Base-by-base conservation (phyloP, 768 basidiomycete species). In the button mushroom (Agaricus bisporus) region DNA sequence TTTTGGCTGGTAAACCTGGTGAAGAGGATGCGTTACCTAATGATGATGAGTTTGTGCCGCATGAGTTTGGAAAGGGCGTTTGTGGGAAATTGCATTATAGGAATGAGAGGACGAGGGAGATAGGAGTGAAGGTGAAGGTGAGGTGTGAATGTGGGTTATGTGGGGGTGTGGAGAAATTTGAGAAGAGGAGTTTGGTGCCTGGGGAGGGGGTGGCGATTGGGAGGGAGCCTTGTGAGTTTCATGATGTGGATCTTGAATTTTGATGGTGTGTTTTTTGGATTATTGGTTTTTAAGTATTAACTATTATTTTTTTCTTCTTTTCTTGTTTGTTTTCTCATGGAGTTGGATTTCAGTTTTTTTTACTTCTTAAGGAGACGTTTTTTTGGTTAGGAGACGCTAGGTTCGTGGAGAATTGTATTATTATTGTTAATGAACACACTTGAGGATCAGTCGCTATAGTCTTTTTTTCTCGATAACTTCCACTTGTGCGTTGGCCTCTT, bases 31-130 rank as follows among this genome's bases (percentile, higher is more conserved):
- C 71, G 17, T 56, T 57, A 26, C 48, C 53, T 26, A 77, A 75
- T 29, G 86, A 90, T 49, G 86, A 88, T 54, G 81, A 78, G 53
- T 78, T 77, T 58, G 80, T 83, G 51, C 89, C 90, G 6, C 85
- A 87, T 61, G 80, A 78, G 20, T 79, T 76, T 50, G 85, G 84
- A 2, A 72, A 80, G 58, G 91, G 89, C 1, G 72, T 81, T 4
- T 93, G 91, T 61, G 74, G 72, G 26, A 68, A 76, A 41, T 72
- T 71, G 60, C 91, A 92, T 66, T 77, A 76, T 56, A 61, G 71
- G 41, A 83, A 88, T 58, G 70, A 74, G 5, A 70, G 78, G 37
- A 82, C 79, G 25, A 83, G 81, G 37, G 76, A 79, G 48, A 75
- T 69, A 51, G 75, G 72, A 56, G 81, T 83, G 29, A 67, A 70